phyloP scores from a whole-genome alignment of 1,139 yeast genomes.

The Citeromyces hawaiiensis region DNA sequence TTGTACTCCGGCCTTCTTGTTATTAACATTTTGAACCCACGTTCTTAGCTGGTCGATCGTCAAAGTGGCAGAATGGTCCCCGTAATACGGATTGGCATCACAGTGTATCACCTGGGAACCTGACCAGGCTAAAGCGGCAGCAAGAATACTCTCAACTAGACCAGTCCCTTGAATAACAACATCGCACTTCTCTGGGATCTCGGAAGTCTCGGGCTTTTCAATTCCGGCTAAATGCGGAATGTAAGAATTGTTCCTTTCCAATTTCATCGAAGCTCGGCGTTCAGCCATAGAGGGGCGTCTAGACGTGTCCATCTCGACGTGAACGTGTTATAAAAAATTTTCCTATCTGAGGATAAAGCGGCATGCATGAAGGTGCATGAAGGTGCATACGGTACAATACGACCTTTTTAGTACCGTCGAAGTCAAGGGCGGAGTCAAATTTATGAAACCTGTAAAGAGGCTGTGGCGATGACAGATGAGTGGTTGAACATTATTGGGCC shows the following conservation, averaged over 20 bases:
- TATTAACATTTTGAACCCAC: constrained; percentile 64
- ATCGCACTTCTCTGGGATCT: constrained; percentile 58
- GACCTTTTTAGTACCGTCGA: too few relatives aligned
- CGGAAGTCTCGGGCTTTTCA: constrained; percentile 35
- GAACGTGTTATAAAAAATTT: not conserved
- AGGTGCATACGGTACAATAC: not conserved
- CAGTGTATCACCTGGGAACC: constrained; percentile 85
- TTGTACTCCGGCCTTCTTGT: constrained; percentile 20
- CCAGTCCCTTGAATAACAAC: constrained; percentile 91
- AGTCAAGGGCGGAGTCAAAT: too few relatives aligned
- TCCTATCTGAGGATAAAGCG: not conserved
- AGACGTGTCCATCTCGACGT: not conserved
- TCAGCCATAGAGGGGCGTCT: constrained; percentile 26
- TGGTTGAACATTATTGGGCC: too few relatives aligned
- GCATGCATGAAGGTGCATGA: not conserved
- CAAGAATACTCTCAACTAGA: constrained; percentile 71
- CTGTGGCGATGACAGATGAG: too few relatives aligned
- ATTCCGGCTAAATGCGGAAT: constrained; percentile 63
- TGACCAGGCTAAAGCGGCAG: constrained; percentile 95
- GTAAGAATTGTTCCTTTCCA: constrained; percentile 46
- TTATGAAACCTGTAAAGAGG: too few relatives aligned
- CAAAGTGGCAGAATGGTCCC: constrained; percentile 76
- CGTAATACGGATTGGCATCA: constrained; percentile 74
- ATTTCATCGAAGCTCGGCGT: constrained; percentile 12
- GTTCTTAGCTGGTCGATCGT: constrained; percentile 72